Base-by-base conservation (phyloP, 176 grass and related monocot species). In the Bromus sterilis region DNA sequence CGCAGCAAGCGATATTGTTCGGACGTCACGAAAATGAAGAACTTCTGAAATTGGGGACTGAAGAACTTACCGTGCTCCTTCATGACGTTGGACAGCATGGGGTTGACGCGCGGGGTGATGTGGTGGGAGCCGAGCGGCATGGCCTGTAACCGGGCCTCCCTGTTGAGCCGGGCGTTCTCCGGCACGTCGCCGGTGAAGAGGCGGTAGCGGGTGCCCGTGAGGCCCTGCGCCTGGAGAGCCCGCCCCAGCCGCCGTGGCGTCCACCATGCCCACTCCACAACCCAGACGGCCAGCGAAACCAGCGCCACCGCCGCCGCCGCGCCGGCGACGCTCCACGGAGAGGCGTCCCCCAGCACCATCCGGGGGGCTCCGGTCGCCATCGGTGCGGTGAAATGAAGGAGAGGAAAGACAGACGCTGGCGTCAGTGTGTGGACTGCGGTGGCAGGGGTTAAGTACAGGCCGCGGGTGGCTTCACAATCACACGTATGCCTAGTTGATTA, bases 241-340 rank as follows among this genome's bases (percentile, higher is more conserved):
- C 57, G 67, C 2, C 84, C 89, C 46, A 91, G 89, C 68, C 80
- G 89, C 76, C 75, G 62, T 12, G 85, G 89, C 76, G 80, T 91
- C 80, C 85, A 80, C 85, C 85, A 91, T 1, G 56, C 66, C 89
- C 89, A 91, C 57, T 84, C 59, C 42, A 87, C 10, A 8, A 24
- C 16, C 77, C 41, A 72, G 1, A 16, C 24, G 9, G 7, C 41
- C 7, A 76, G 57, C 88, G 84, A 79, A 44, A 87, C 42, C 56
- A 87, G 64, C 66, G 71, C 36, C 41, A 58, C 68, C 24, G 78
- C 69, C 40, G 82, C 46, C 33, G 25, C 79, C 11, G 66, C 79
- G 39, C 75, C 51, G 41, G 58, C 39, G 41, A 90, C 29, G 26
- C 43, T 46, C 88, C 65, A 87, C 59, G 74, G 42, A 4, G 72